Evolutionary conservation across 805 yeast species (phyloP), one percentile per base, ranked within the genome.

Genomic region (Candida rishiriensis): DNA sequence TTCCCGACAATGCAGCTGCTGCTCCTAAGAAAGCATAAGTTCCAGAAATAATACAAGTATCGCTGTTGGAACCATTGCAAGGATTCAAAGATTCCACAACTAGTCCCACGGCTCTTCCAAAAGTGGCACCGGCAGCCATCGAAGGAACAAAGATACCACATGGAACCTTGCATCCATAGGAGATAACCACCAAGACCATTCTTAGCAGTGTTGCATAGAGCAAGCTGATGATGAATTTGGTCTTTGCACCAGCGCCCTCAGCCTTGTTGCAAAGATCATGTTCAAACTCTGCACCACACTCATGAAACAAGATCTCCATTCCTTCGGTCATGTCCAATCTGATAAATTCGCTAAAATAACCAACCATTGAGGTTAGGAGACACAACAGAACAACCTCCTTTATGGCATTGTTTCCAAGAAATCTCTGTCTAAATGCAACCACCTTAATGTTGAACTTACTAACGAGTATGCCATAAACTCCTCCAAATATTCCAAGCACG

Each of bases 91-190:
- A 50, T 50, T 86, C 85, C 46, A 88, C 81, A 6, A 85, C 47
- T 9, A 88, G 67, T 4, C 99, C 97, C 11, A 93, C 55, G 0
- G 90, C 84, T 41, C 97, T 73, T 8, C 99, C 99, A 64, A 88
- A 85, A 0, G 96, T 79, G 0, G 98, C 97, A 17, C 99, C 99
- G 1, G 89, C 85, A 0, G 96, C 90, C 95, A 93, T 88, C 1
- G 96, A 86, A 2, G 99, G 99, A 42, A 93, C 95, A 65, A 93
- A 85, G 6, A 91, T 88, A 13, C 99, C 99, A n/a, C 97, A 95
- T 0, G 99, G 99, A 0, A 91, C 90, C 64, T 85, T 88, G 49
- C 89, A 82, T 2, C 97, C 97, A 61, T 95, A 93, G 0, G 98
- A 85, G 13, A 93, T 71, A 26, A 89, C 76, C 26, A 93, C 87